A percentile compares a stretch with the other conserved stretches of the same genome.
Conservation (phyloP, 2,329 filamentous ascomycete species). For the Acephala macrosclerotiorum region DNA sequence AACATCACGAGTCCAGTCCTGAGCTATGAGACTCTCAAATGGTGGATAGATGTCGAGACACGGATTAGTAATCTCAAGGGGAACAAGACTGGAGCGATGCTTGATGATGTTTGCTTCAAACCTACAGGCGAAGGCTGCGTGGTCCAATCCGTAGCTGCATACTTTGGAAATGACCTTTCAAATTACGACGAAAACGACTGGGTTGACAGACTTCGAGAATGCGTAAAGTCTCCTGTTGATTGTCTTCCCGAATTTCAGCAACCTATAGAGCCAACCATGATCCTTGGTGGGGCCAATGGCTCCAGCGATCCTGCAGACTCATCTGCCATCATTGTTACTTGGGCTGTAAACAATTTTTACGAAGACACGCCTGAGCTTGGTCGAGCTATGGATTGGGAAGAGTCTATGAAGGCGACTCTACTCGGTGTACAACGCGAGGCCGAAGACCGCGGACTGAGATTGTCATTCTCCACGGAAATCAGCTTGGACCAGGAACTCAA, state of each 20-base stretch:
- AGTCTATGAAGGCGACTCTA: slow-evolving; percentile 75
- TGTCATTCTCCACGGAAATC: slow-evolving; percentile 96
- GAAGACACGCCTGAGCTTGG: slow-evolving; percentile 76
- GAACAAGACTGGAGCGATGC: slow-evolving; percentile 67
- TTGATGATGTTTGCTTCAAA: slow-evolving; percentile 93
- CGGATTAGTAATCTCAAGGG: slow-evolving; percentile 78
- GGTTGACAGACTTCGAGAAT: slow-evolving; percentile 75
- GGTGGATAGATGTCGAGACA: slow-evolving; percentile 93
- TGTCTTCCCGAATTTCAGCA: slow-evolving; percentile 91
- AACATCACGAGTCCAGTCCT: slow-evolving; percentile 77
- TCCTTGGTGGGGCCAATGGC: slow-evolving; percentile 81
- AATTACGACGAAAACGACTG: slow-evolving; percentile 72
- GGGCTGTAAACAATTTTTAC: slow-evolving; percentile 88
- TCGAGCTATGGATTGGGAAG: slow-evolving; percentile 89
- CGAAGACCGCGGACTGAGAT: slow-evolving; percentile 74
- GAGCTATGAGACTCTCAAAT: slow-evolving; percentile 85
- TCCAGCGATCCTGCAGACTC: slow-evolving; percentile 74
- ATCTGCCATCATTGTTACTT: slow-evolving; percentile 85
- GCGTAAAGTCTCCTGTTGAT: slow-evolving; percentile 79
- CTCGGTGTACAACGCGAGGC: slow-evolving; percentile 85
- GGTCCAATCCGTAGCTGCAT: slow-evolving; percentile 89
- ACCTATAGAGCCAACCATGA: slow-evolving; percentile 83
- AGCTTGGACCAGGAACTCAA: slow-evolving; percentile 96
- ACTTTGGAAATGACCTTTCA: slow-evolving; percentile 75
- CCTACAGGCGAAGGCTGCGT: slow-evolving; percentile 90